phyloP scores from a whole-genome alignment of 768 basidiomycete species.

The Kwoniella bestiolae region DNA sequence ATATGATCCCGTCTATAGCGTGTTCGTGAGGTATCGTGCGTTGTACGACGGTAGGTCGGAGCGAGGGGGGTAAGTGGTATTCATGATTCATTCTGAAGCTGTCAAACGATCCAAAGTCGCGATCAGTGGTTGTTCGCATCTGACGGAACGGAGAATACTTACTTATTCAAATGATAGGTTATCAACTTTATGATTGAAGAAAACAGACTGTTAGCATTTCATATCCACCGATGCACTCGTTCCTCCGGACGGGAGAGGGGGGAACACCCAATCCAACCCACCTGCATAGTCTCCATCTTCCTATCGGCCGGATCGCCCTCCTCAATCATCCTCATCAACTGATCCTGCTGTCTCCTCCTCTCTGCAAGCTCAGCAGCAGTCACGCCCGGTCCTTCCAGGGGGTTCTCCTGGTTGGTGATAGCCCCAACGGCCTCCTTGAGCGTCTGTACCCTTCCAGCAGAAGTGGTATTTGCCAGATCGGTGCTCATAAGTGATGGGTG shows the following conservation, averaged over 20 bases:
- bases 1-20: slow-evolving; percentile 85
- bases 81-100: slow-evolving; percentile 65
- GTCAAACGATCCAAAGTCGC: slow-evolving; percentile 57
- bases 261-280: no score
- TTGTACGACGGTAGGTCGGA: slow-evolving; percentile 87
- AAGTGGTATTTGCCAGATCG: not conserved
- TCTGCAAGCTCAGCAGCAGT: slow-evolving; percentile 31
- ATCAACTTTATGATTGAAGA: slow-evolving; percentile 42
- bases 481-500: slow-evolving; percentile 3
- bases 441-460: not conserved
- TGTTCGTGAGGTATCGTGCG: slow-evolving; percentile 86
- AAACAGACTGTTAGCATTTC: not conserved
- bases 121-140: not conserved
- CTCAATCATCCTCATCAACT: slow-evolving; percentile 24
- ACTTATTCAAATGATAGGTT: slow-evolving; percentile 88
- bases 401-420: slow-evolving; percentile 22
- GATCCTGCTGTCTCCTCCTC: slow-evolving; percentile 22
- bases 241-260: no score
- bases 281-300: slow-evolving; percentile 41
- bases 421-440: slow-evolving; percentile 19
- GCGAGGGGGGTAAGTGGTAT: slow-evolving; percentile 84
- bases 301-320: slow-evolving; percentile 24
- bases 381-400: slow-evolving; percentile 27
- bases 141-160: slow-evolving; percentile 14
- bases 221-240: no score